phyloP scores from a whole-genome alignment of 2,329 filamentous ascomycete species.

The Gnomoniopsis sp. region DNA sequence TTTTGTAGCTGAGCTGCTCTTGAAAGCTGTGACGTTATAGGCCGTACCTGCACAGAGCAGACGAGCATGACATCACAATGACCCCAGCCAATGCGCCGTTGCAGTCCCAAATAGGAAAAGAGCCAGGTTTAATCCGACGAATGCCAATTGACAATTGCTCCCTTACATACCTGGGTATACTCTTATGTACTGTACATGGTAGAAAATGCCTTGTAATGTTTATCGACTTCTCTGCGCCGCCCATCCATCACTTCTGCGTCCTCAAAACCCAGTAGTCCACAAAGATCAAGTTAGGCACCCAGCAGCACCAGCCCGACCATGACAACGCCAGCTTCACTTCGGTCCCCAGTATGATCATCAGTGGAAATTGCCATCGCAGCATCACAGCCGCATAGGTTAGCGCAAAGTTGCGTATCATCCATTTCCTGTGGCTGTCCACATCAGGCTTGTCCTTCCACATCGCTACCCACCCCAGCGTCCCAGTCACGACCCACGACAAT shows the following conservation, averaged over 20 bases:
- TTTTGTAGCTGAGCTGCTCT: conserved; percentile 3
- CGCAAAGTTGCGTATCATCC: neutral
- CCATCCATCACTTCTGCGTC: no score
- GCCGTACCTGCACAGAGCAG: neutral
- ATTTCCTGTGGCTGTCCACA: neutral
- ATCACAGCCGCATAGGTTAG: neutral
- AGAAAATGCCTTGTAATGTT: no score
- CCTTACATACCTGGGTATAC: no score
- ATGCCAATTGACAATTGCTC: no score
- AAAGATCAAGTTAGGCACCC: neutral
- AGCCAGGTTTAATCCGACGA: no score
- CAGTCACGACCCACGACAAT: neutral
- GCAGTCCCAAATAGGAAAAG: neutral
- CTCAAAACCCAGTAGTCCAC: neutral
- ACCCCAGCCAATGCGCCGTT: conserved; percentile 1
- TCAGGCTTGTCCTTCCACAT: neutral
- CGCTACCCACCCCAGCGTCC: neutral
- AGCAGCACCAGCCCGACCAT: neutral
- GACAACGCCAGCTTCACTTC: neutral
- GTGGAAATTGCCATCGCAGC: neutral
- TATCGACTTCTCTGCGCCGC: no score
- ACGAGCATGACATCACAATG: conserved; percentile 17
- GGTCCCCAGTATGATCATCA: neutral
- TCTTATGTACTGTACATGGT: no score
- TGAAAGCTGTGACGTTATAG: conserved; percentile 13